Evolutionary conservation across 169 alveolate genomes (phyloP), one percentile per base, ranked within the genome.

Genomic region (Eimeria necatrix): DNA sequence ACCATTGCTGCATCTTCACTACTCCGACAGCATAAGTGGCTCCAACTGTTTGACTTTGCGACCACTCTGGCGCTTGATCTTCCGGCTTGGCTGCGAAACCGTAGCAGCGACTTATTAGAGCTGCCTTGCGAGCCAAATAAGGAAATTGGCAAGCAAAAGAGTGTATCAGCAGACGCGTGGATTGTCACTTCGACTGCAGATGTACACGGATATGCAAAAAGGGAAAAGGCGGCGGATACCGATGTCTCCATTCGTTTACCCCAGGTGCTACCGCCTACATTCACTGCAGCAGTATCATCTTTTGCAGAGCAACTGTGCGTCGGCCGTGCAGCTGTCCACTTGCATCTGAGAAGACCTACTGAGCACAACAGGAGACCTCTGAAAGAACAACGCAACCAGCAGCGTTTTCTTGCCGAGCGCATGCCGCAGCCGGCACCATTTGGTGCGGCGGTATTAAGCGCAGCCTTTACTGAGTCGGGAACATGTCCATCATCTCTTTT

Each of bases 71-170:
- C 90, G 41, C 91, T 91, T 18, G 95, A 91, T 41, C 90, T 91
- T 53, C 95, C 95, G 64, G 80, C 95, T 32, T 91, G 95, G 95
- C 70, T 91, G 60, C 70, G 90, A 46, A 71, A 46, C 73, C 90
- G 24, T 71, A 10, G 90, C 74, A 48, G 74, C 56, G 73, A 51
- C 24, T 26, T 81, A 74, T 56, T 53, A 26, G 12, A 53, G 26
- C 68, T 16, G 4, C 41, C 52, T 32, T 32, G 20, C 83, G 83
- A 73, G 59, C 83, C 71, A n/a, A 53, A 85, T 41, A 76, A 3
- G 46, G 64, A 20, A 76, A 49, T 18, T 20, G 51, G 5, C 64
- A 26, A 60, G 46, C 48, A 61, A 0, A 24, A 53, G 41, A 83
- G 61, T 24, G 32, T 8, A 51, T 26, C 26, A 22, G 41, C 93